Base-by-base conservation (phyloP, 2,329 filamentous ascomycete species). In the Fusarium siculi region DNA sequence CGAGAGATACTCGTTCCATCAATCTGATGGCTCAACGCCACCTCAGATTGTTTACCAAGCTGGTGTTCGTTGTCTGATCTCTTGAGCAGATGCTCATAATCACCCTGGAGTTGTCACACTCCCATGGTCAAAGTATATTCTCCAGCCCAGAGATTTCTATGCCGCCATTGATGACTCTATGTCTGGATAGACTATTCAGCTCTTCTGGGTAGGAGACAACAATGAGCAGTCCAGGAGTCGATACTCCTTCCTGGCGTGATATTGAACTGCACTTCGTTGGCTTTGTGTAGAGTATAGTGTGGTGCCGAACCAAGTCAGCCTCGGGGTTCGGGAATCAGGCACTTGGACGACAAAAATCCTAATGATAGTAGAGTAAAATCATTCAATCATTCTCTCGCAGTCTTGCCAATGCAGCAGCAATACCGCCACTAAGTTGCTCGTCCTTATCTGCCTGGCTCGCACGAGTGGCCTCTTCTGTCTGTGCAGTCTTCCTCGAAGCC, bases 351-450 rank as follows among this genome's bases (percentile, higher is more conserved):
- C 11, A 10, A 42, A 25, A 16, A 12, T 4, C 19, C 9, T 36
- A 18, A 32, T 23, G 15, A 11, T 40, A 55, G 7, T 19, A 9
- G 43, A 49, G 8, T n/a, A 16, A 15, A 12, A 2, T 16, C 19
- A 16, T 18, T 75, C 69, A 81, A 50, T 76, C 78, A 19, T 73
- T 74, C 61, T 90, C 83, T 62, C 89, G 84, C 30, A 92, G 79
- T 72, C 83, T 90, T 12, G 89, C 89, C 68, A 92, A 77, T 21
- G 90, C 90, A 37, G 88, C 89, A 50, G 90, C 89, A 52, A 92
- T 81, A 5, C 90, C 89, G 50, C 85, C 88, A 67, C 85, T 86
- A 9, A 92, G 80, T 37, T 85, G 80, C 9, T 87, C 76, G 5
- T 77, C 74, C n/a, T 72, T 62, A 52, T 68, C 57, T 34, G 68